Evolutionary conservation across 805 yeast genomes (phyloP).

Genomic region (Wickerhamiella musiphila): DNA sequence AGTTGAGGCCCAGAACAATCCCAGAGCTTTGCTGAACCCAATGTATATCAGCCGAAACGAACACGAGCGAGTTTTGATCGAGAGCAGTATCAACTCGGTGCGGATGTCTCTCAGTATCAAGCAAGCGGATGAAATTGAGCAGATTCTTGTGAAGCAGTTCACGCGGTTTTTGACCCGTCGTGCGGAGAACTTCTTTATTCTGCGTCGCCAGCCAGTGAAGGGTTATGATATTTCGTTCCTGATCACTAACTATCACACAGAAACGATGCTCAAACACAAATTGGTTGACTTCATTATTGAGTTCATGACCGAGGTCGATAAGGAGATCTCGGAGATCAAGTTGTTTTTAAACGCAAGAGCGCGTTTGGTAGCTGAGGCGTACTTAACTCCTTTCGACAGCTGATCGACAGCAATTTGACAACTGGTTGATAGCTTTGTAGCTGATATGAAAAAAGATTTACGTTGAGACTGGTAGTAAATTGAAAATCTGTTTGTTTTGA

Average conservation of each 20-base stretch:
- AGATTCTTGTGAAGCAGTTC: conserved; percentile 83
- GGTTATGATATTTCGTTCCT: conserved; percentile 89
- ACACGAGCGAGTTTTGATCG: conserved; percentile 80
- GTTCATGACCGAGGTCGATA: conserved; percentile 98
- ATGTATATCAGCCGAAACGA: conserved; percentile 86
- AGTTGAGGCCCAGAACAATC: conserved; percentile 69
- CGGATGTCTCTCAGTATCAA: conserved; percentile 83
- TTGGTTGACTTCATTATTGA: conserved; percentile 92
- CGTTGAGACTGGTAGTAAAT: no score
- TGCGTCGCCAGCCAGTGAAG: conserved; percentile 77
- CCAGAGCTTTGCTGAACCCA: conserved; percentile 74
- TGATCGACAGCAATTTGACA: background rate
- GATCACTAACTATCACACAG: conserved; percentile 87
- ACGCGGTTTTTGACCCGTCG: conserved; percentile 85
- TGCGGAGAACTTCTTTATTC: conserved; percentile 84
- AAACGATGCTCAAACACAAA: conserved; percentile 86
- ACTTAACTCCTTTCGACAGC: conserved; percentile 72
- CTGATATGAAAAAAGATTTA: no score
- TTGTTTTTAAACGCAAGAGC: conserved; percentile 93
- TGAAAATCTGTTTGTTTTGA: no score
- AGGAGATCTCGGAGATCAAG: conserved; percentile 97
- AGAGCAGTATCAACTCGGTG: conserved; percentile 83
- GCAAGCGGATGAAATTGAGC: conserved; percentile 96
- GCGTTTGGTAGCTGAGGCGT: conserved; percentile 92
- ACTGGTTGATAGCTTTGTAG: background rate